Evolutionary conservation across 495 filamentous ascomycete species (phyloP), one percentile per base, ranked within the genome.

Genomic region (Annulohypoxylon moriforme): DNA sequence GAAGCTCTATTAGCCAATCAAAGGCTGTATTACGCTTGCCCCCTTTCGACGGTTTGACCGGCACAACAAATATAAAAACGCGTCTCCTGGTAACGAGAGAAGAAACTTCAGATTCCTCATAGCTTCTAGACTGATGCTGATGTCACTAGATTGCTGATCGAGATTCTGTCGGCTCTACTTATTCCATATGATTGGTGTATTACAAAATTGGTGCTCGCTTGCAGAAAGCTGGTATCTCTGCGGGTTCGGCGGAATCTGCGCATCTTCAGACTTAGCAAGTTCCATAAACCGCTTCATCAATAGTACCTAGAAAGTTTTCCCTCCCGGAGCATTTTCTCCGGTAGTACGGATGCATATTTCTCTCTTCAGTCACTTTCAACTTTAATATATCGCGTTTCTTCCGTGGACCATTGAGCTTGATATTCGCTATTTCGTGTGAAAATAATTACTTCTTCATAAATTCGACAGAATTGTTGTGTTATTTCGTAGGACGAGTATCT

Each of bases 1-100:
- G 69, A 49, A 8, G 40, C 3, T 1, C 2, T 4, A 22, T 18
- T 38, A 46, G 22, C 64, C 69, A 72, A 72, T 72, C 58, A 40
- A 25, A 44, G 46, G 0, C 10, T 29, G 13, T 22, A 44, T 52
- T 52, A 29, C 36, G 29, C 7, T 18, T 52, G 34, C 69, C 63
- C 40, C 49, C 25, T 58, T 31, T 31, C 29, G 62, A 42, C 56
- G 6, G 27, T 22, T 29, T 10, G 29, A 31, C 33, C 38, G 53
- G 56, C 22, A 60, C 53, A 31, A 24, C 11, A 22, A 42, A 64
- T 22, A 44, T 24, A 29, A 6, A 57, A 38, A 60, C 34, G 40
- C 29, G 24, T 13, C 5, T 40, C 34, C 9, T 56, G 20, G 56
- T 44, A 52, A 47, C 27, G 27, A 20, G 36, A 47, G 16, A 20